Evolutionary conservation across 306 rosid genomes (phyloP), one percentile per base, ranked within the genome.

Genomic region (Castanea mollissima): DNA sequence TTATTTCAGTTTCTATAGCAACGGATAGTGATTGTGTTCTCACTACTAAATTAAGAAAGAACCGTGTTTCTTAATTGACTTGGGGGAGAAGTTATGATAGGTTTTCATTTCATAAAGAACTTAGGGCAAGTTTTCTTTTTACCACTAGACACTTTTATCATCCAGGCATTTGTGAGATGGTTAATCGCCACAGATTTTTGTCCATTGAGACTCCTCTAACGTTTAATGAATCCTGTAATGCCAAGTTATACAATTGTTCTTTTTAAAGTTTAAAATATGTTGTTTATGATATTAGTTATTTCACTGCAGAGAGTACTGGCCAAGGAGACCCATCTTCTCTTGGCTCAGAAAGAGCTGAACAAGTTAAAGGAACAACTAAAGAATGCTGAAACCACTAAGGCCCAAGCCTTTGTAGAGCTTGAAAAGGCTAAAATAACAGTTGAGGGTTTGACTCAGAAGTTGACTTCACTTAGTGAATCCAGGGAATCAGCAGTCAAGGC

Each of bases 321-420:
- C 56, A 96, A 93, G 69, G 97, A 93, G 89, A 91, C 97, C 31
- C 92, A 90, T 78, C 92, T 93, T 83, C 99, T 90, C 78, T 81
- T 91, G 79, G 89, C 89, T 29, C 88, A 82, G 75, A 96, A 90
- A 83, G 96, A 93, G 81, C 83, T 96, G 86, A 89, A 90, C 88
- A 96, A 91, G 89, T 77, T 96, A 77, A 90, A 81, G 85, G 97
- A 91, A 49, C 96, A 91, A 80, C 83, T 96, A 71, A 81, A 80
- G 85, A 91, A 89, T 80, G 99, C 99, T 55, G 96, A 93, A 88
- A 89, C 87, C 63, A 93, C 98, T 6, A 93, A 89, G 84, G 84
- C 87, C 73, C 91, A 93, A 85, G 97, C 99, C 58, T 88, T 87
- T 35, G 82, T 86, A 18, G 99, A 96, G 89, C 93, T 96, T 69